phyloP scores from a whole-genome alignment of 257 asterid genomes.

The Echites panduratus region DNA sequence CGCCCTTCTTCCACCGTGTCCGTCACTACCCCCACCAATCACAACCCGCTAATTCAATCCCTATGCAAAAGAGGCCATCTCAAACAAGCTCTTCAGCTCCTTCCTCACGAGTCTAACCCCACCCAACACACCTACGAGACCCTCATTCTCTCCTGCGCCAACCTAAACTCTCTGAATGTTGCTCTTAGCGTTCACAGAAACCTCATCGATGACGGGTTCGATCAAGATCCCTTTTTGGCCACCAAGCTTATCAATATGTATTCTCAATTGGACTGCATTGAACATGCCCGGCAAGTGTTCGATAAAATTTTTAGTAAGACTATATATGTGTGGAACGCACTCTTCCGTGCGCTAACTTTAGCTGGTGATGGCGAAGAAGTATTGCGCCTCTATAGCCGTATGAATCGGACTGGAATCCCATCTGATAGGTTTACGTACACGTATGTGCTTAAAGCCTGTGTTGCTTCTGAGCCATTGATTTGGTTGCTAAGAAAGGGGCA shows the following conservation, averaged over 20 bases:
- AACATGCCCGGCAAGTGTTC: conserved; percentile 72
- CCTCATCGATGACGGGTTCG: conserved; percentile 60
- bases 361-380: conserved; percentile 72
- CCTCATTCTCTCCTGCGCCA: conserved; percentile 62
- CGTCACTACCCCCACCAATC: conserved; percentile 14
- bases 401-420: conserved; percentile 52
- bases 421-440: conserved; percentile 92
- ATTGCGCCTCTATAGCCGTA: conserved; percentile 44
- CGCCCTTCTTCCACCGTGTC: conserved; percentile 17
- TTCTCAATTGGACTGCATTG: conserved; percentile 38
- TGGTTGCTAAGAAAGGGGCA: conserved; percentile 35
- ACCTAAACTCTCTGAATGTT: conserved; percentile 32
- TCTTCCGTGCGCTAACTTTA: conserved; percentile 65
- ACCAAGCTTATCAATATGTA: conserved; percentile 79
- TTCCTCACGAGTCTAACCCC: conserved; percentile 50
- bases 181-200: conserved; percentile 49
- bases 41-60: conserved; percentile 62
- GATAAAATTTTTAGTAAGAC: conserved; percentile 50
- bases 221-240: conserved; percentile 74
- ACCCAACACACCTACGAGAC: conserved; percentile 77
- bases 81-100: conserved; percentile 64
- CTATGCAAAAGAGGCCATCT: conserved; percentile 75
- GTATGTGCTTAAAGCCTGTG: conserved; percentile 81
- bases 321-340: conserved; percentile 71
- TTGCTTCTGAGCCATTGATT: conserved; percentile 38